Evolutionary conservation across 1,284 basidiomycete genomes (phyloP), one percentile per base, ranked within the genome.

Genomic region (Trichosporon faecale): DNA sequence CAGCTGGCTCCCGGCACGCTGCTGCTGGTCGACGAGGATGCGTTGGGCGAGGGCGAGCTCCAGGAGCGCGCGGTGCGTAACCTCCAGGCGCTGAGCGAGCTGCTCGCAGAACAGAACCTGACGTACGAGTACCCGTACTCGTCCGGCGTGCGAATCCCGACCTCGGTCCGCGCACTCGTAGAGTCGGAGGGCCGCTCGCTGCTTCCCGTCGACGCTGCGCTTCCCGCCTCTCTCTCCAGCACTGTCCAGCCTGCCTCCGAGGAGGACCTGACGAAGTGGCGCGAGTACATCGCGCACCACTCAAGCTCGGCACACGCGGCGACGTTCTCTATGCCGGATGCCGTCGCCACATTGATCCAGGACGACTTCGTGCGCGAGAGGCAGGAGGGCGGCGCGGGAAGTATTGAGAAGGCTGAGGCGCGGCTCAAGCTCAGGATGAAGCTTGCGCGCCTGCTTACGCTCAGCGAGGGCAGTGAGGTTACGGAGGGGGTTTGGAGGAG

Each of bases 111-210:
- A 23, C 82, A 83, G 68, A 73, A 66, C 25, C 68, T 84, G 21
- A 68, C 73, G 31, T 84, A 83, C 73, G 79, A 80, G 66, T 84
- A 82, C 67, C 83, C 83, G 2, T 84, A 75, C 69, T 81, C 81
- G 74, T 79, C 82, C 63, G 77, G 75, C 4, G 74, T 83, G 57
- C 79, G 79, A 70, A 83, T 84, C 78, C 78, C 80, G 29, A 77
- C 76, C 52, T 76, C 77, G 27, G 69, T 82, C 0, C 73, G 77
- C 57, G 70, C 76, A 5, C 65, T 79, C 0, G 75, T 84, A 9
- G 70, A 80, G 33, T 78, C 78, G 44, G 78, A 83, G 66, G 81
- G 78, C n/a, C 81, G 79, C 71, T 79, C 75, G 61, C 66, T 84
- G 46, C 66, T 83, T 12, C 82, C 82, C 16, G 80, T 80, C 65